Base-by-base conservation (phyloP, 768 basidiomycete species). In the Boletus rubropictus region DNA sequence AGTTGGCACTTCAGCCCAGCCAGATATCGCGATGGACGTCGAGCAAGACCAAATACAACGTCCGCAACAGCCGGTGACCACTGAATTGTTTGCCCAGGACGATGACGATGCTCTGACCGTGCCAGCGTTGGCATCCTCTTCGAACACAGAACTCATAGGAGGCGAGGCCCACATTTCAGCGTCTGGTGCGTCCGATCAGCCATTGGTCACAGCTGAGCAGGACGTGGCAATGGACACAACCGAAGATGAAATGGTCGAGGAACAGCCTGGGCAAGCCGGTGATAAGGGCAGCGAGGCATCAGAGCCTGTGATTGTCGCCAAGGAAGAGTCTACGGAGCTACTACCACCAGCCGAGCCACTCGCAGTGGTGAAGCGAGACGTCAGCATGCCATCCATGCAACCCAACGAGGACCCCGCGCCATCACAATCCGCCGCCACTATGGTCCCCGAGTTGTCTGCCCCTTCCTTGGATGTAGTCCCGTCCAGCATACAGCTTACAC, bases 161-260 rank as follows among this genome's bases (percentile, higher is more conserved):
- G 28, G 31, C 25, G 45, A 48, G 42, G 42, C 36, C 37, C 33
- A 20, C 34, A 32, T 17, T 29, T 17, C 39, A 29, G 27, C 31
- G 14, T 48, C 37, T 39, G 49, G 45, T 56, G 48, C 52, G 38
- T 48, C 40, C 17, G 60, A 64, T 63, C 55, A 49, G 44, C 57
- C 50, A 48, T 42, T 62, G 51, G 62, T 11, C 46, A 34, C 48
- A 42, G 37, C 53, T n/a, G 55, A 51, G 41, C 54, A 52, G 38
- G 60, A 60, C 46, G 51, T 59, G 44, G 53, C 42, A 36, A 64
- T 63, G 62, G 57, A 51, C 48, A 32, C 45, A 33, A 43, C 54
- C 24, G 55, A 64, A 35, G 52, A 34, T 11, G 51, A 55, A 50
- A 42, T 43, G 29, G 49, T 29, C 18, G 50, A 54, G 14, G 58